These are phyloP conservation scores for Graphiopsis chlorocephala DNA, from an alignment of 2,329 filamentous ascomycete species.

Conservation along the genomic window DNA sequence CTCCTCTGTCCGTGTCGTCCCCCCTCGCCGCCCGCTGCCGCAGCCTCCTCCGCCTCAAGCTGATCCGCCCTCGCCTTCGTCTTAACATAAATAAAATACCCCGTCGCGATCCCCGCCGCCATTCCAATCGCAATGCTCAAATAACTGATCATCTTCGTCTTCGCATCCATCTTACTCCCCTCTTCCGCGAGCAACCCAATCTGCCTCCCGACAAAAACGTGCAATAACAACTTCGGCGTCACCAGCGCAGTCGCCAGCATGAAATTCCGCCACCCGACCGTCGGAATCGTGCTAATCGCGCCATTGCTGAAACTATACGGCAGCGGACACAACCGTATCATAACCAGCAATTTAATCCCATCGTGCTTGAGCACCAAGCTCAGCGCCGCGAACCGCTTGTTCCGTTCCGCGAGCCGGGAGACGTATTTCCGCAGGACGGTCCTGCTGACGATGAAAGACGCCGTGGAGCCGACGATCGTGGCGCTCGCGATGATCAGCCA, in stretches of 20 bases:
- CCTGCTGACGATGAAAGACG: constrained; percentile 76
- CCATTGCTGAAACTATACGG: constrained; percentile 93
- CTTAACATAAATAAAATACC: constrained; percentile 77
- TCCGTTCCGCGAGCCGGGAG: constrained; percentile 72
- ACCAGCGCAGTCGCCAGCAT: constrained; percentile 78
- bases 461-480: constrained; percentile 73
- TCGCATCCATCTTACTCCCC: constrained; percentile 75
- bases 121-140: constrained; percentile 71
- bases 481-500: constrained; percentile 82
- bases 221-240: constrained; percentile 82
- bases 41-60: constrained; percentile 47
- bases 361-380: constrained; percentile 86
- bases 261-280: constrained; percentile 73
- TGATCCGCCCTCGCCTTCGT: constrained; percentile 50
- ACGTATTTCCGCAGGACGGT: constrained; percentile 78
- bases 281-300: constrained; percentile 89
- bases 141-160: constrained; percentile 80
- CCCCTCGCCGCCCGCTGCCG: constrained; percentile 27
- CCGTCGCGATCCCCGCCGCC: constrained; percentile 69
- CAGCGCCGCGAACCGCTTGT: constrained; percentile 85
- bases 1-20: constrained; percentile 26
- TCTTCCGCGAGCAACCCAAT: constrained; percentile 79
- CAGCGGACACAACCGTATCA: constrained; percentile 88
- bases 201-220: constrained; percentile 86
- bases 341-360: constrained; percentile 81